These are phyloP conservation scores for Boletus smithii DNA, from an alignment of 1,284 basidiomycete genomes.

Conservation along the genomic window DNA sequence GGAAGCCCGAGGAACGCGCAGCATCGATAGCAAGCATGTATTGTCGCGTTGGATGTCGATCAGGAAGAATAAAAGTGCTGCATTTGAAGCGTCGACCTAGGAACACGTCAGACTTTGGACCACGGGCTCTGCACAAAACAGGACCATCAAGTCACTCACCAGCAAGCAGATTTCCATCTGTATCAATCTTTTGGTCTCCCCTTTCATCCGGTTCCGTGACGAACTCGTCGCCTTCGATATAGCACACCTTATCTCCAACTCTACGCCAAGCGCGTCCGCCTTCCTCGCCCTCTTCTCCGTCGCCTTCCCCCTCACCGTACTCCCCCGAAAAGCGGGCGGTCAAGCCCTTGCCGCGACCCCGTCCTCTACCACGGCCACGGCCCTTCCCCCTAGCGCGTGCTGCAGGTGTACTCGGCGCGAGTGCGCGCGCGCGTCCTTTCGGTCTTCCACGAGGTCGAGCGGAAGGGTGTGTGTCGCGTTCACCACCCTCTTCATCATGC, in stretches of 20 bases:
- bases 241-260: slow-evolving; percentile 73
- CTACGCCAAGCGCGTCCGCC: slow-evolving; percentile 68
- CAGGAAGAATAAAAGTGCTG: slow-evolving; percentile 79
- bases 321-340: slow-evolving; percentile 49
- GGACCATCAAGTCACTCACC: slow-evolving; percentile 48
- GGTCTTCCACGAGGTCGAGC: slow-evolving; percentile 34
- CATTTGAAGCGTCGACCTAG: slow-evolving; percentile 86
- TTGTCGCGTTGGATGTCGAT: slow-evolving; percentile 76
- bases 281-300: slow-evolving; percentile 42
- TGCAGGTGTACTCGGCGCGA: slow-evolving; percentile 22
- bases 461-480: slow-evolving; percentile 17
- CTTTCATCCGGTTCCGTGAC: slow-evolving; percentile 79
- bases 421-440: slow-evolving; percentile 31
- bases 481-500: slow-evolving; percentile 27
- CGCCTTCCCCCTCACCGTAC: slow-evolving; percentile 49
- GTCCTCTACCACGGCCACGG: slow-evolving; percentile 38
- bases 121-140: slow-evolving; percentile 1
- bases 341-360: slow-evolving; percentile 36
- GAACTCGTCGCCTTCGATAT: slow-evolving; percentile 87
- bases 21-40: slow-evolving; percentile 98
- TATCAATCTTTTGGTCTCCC: slow-evolving; percentile 91
- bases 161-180: slow-evolving; percentile 78
- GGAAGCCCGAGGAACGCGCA: slow-evolving; percentile 91
- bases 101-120: slow-evolving; percentile 2
- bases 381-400: slow-evolving; percentile 39